These are phyloP conservation scores for Aspergillus brasiliensis DNA, from an alignment of 2,329 filamentous ascomycete genomes.

Conservation along the genomic window DNA sequence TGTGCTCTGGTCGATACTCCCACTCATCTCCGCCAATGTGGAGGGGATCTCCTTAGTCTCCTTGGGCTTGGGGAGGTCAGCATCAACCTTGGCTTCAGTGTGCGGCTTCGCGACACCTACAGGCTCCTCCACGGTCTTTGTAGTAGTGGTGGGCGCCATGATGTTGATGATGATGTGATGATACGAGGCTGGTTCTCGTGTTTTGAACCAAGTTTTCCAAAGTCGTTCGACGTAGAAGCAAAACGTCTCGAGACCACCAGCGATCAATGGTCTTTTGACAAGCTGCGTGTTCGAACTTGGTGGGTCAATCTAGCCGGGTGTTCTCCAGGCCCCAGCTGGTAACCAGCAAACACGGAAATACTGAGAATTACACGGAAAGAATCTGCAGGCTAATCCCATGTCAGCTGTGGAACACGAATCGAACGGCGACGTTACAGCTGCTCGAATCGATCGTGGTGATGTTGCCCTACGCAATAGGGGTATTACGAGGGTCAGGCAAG, in stretches of 20 bases:
- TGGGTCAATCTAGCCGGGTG: constrained; percentile 2
- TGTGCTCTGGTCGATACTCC: constrained; percentile 75
- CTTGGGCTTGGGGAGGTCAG: constrained; percentile 41
- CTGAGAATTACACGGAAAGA: constrained; percentile 20
- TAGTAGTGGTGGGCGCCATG: constrained; percentile 33
- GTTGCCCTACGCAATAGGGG: constrained; percentile 24
- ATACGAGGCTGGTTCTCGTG: neutral
- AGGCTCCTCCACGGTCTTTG: constrained; percentile 29
- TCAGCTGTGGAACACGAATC: constrained; percentile 20
- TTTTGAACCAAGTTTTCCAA: neutral
- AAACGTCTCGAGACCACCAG: constrained; percentile 3
- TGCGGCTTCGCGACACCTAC: constrained; percentile 20
- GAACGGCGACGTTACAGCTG: constrained; percentile 18
- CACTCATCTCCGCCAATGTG: constrained; percentile 65
- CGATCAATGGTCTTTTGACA: neutral
- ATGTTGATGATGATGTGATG: constrained; percentile 20
- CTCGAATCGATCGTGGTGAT: constrained; percentile 13
- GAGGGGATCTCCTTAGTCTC: constrained; percentile 35
- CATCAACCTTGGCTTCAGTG: neutral
- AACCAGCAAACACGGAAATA: constrained; percentile 9
- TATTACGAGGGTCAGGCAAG: constrained; percentile 19
- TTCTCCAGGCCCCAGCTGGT: neutral
- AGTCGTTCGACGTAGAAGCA: constrained; percentile 2
- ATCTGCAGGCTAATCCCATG: constrained; percentile 20
- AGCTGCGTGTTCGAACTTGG: neutral